A percentile compares a stretch with the other conserved stretches of the same genome.
These are phyloP conservation scores for Nicotiana knightiana DNA, from an alignment of 257 asterid species.

Conservation along the genomic window DNA sequence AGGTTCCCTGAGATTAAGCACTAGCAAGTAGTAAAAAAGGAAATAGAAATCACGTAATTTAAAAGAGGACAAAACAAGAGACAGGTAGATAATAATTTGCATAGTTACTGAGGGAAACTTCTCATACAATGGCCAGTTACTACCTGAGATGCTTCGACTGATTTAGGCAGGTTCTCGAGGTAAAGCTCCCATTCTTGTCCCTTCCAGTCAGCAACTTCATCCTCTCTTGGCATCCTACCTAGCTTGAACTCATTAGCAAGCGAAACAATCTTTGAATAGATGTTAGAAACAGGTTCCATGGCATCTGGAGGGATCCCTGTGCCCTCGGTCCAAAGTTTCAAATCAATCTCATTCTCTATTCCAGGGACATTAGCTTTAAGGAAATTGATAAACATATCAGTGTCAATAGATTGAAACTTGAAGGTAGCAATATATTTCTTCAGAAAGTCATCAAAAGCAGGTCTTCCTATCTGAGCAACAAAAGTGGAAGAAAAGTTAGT, in stretches of 20 bases:
- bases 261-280: slow-evolving; percentile 67
- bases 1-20: not conserved
- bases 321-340: slow-evolving; percentile 80
- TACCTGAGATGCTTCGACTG: slow-evolving; percentile 89
- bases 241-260: slow-evolving; percentile 71
- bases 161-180: slow-evolving; percentile 73
- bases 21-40: not conserved
- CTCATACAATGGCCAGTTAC: not conserved
- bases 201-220: slow-evolving; percentile 89
- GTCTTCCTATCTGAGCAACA: slow-evolving; percentile 66
- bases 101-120: not conserved
- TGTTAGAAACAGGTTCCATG: slow-evolving; percentile 84
- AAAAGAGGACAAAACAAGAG: not conserved
- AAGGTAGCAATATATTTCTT: slow-evolving; percentile 72
- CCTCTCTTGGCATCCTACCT: slow-evolving; percentile 89
- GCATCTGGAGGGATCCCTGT: slow-evolving; percentile 93
- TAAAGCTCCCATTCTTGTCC: slow-evolving; percentile 97
- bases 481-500: not conserved
- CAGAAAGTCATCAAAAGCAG: slow-evolving; percentile 84
- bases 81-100: not conserved
- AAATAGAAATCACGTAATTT: not conserved
- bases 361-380: slow-evolving; percentile 78
- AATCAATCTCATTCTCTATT: slow-evolving; percentile 65
- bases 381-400: slow-evolving; percentile 81
- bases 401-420: slow-evolving; percentile 91